Conservation (phyloP, 495 filamentous ascomycete species). For the Neohortaea acidophila region DNA sequence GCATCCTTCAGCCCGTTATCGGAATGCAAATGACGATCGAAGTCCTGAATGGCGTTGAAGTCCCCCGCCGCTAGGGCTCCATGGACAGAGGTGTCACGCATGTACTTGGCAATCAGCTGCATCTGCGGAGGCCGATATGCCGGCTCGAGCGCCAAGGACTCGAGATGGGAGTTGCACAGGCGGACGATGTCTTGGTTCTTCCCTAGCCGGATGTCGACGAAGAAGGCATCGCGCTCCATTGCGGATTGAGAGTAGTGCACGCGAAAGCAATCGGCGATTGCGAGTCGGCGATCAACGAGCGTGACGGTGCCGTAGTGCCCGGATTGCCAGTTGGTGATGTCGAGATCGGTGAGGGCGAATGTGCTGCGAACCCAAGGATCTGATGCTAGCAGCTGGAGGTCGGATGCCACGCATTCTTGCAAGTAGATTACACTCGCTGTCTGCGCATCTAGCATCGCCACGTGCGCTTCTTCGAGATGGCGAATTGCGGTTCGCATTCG, state of each 20-base stretch:
- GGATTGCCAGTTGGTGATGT: conserved; percentile 22
- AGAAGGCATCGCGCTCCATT: conserved; percentile 38
- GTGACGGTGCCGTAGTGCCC: conserved; percentile 36
- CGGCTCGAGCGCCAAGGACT: conserved; percentile 31
- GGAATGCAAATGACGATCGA: conserved; percentile 32
- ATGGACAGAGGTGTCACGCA: conserved; percentile 22
- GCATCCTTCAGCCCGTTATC: conserved; percentile 37
- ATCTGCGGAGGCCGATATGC: conserved; percentile 34
- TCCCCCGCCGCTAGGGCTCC: conserved; percentile 34
- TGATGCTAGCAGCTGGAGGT: conserved; percentile 29
- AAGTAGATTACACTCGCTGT: conserved; percentile 33
- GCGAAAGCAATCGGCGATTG: conserved; percentile 30
- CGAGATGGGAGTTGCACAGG: conserved; percentile 40
- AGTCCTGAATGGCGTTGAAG: conserved; percentile 41
- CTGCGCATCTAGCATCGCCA: conserved; percentile 7
- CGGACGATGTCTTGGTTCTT: conserved; percentile 23
- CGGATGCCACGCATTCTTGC: conserved; percentile 33
- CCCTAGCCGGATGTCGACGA: conserved; percentile 32
- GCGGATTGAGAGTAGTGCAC: conserved; percentile 27
- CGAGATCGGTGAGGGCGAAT: conserved; percentile 36
- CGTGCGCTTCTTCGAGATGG: conserved; percentile 27
- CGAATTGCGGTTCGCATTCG: conserved; percentile 33
- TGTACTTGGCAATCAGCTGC: conserved; percentile 24
- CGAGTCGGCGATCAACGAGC: conserved; percentile 33
- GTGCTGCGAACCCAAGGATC: conserved; percentile 30